Percentiles rank a stretch among this genome's conserved stretches.
Evolutionary conservation across 257 asterid species (phyloP).

Genomic region (Asclepias syriaca): DNA sequence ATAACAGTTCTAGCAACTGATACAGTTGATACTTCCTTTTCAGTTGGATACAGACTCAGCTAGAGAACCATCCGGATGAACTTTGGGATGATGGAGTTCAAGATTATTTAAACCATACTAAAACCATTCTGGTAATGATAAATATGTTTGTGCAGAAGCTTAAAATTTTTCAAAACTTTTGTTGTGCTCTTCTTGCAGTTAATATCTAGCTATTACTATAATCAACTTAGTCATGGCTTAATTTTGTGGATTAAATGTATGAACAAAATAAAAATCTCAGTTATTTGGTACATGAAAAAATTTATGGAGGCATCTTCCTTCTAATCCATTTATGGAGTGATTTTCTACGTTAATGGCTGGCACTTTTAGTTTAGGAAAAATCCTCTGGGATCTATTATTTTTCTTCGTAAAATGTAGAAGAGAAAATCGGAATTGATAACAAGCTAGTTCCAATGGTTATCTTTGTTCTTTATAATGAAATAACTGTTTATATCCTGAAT

Average conservation of each 20-base stretch:
- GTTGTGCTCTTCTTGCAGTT: neutral
- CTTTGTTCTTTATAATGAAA: neutral
- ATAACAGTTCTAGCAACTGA: neutral
- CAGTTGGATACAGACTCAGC: constrained; percentile 93
- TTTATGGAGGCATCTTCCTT: neutral
- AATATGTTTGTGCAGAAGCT: constrained; percentile 14
- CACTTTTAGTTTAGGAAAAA: neutral
- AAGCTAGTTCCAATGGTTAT: neutral
- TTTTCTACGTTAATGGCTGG: neutral
- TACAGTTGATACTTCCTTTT: neutral
- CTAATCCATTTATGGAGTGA: neutral
- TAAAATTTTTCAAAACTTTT: too few species aligned
- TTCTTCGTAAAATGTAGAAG: constrained; percentile 2
- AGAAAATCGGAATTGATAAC: neutral
- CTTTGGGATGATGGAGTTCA: constrained; percentile 96
- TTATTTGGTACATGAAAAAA: neutral
- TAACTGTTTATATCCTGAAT: neutral
- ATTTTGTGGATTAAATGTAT: neutral
- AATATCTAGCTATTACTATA: neutral
- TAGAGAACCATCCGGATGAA: constrained; percentile 90
- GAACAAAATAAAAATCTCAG: neutral
- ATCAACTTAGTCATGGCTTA: neutral
- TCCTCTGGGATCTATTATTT: neutral
- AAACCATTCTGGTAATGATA: constrained; percentile 60
- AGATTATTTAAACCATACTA: constrained; percentile 83